Evolutionary conservation across 768 basidiomycete genomes (phyloP).

Genomic region (Mycena metata): DNA sequence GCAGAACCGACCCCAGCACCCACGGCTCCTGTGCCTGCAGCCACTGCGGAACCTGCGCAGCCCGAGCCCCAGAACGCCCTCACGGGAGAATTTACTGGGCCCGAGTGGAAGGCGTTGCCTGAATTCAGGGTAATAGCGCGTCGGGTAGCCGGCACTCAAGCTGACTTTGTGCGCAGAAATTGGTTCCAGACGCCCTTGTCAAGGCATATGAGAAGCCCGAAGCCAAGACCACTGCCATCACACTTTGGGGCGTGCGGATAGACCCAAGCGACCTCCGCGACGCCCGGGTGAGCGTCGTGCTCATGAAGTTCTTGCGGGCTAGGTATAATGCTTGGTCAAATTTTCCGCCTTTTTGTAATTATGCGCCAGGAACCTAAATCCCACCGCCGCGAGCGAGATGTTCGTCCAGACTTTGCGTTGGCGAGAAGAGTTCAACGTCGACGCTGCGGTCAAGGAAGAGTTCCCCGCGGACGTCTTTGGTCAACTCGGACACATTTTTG

Average conservation of each 20-base stretch:
- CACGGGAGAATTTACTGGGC: conserved; percentile 75
- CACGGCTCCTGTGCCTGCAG: conserved; percentile 23
- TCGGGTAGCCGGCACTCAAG: background rate
- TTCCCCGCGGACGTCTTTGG: conserved; percentile 77
- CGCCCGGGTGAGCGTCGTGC: conserved; percentile 78
- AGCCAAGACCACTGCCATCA: conserved; percentile 64
- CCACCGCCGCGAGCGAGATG: conserved; percentile 35
- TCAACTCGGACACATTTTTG: conserved; percentile 72
- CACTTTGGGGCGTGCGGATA: conserved; percentile 80
- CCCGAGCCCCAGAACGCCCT: conserved; percentile 77
- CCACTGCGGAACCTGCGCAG: conserved; percentile 14
- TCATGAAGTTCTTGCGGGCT: conserved; percentile 88
- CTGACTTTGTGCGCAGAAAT: conserved; percentile 60
- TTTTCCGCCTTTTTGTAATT: background rate
- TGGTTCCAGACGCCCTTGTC: conserved; percentile 31
- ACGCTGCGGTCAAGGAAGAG: conserved; percentile 68
- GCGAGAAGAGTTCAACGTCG: conserved; percentile 76
- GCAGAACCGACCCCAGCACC: conserved; percentile 31
- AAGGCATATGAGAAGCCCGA: conserved; percentile 69
- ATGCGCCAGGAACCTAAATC: conserved; percentile 27
- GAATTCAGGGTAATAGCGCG: conserved; percentile 67
- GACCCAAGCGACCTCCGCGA: conserved; percentile 69
- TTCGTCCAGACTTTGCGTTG: conserved; percentile 73
- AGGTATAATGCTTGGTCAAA: conserved; percentile 54
- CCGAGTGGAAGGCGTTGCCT: conserved; percentile 80